Percentiles rank a stretch among this genome's conserved stretches.
Conservation (phyloP, 805 yeast genomes). For the Millerago galiae region DNA sequence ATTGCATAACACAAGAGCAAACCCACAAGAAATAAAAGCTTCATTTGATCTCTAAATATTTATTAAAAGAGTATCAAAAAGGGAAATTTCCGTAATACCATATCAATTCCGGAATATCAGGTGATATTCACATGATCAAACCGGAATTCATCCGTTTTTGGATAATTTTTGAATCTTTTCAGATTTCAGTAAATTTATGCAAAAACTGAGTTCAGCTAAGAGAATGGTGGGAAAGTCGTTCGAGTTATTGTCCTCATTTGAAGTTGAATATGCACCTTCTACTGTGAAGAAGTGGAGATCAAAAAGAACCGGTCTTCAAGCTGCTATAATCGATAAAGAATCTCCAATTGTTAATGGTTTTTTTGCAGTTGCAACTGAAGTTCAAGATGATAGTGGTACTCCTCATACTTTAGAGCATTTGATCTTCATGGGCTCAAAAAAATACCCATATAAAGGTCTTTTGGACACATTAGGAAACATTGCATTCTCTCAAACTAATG, state of each 20-base stretch:
- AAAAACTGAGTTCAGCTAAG: background rate
- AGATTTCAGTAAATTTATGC: background rate
- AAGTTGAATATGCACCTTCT: slow-evolving; percentile 72
- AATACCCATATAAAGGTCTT: slow-evolving; percentile 86
- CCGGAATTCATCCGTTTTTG: background rate
- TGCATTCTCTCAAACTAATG: slow-evolving; percentile 83
- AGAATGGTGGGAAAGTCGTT: slow-evolving; percentile 21
- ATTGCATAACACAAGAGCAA: slow-evolving; percentile 4
- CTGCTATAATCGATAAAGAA: slow-evolving; percentile 68
- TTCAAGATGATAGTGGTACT: slow-evolving; percentile 77
- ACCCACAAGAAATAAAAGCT: slow-evolving; percentile 6
- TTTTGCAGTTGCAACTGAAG: slow-evolving; percentile 94
- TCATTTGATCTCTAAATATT: slow-evolving; percentile 6
- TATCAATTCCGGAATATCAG: background rate
- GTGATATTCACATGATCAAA: background rate
- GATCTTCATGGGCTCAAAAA: slow-evolving; percentile 87
- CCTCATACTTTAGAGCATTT: slow-evolving; percentile 96
- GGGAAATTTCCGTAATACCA: background rate
- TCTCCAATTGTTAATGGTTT: slow-evolving; percentile 91
- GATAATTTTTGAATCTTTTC: background rate
- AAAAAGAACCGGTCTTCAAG: slow-evolving; percentile 71
- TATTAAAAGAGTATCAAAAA: background rate
- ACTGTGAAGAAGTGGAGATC: slow-evolving; percentile 72
- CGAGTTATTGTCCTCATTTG: slow-evolving; percentile 42
- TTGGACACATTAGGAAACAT: slow-evolving; percentile 81